Conservation (phyloP, 768 basidiomycete species). For the Lentinula sp. region DNA sequence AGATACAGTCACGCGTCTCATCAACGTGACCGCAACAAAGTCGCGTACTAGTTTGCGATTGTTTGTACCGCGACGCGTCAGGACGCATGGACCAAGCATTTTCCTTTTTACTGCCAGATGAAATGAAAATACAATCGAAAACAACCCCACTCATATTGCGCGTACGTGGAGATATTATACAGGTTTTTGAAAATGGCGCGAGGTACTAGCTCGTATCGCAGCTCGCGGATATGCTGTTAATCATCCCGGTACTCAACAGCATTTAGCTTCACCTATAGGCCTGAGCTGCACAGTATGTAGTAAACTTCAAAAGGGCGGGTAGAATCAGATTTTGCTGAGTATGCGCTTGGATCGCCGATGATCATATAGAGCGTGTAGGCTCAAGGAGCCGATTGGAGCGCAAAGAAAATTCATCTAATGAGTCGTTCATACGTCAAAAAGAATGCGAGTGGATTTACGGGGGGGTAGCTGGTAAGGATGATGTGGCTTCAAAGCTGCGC, state of each 20-base stretch:
- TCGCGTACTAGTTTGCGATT: slow-evolving; percentile 3
- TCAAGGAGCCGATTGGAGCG: neutral
- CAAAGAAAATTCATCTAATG: neutral
- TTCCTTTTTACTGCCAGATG: too few species aligned
- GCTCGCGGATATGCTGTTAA: too few species aligned
- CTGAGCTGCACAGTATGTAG: neutral
- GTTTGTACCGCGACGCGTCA: neutral
- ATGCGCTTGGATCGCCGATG: neutral
- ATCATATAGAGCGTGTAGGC: neutral
- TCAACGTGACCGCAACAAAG: neutral
- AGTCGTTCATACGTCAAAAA: neutral
- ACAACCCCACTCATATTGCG: too few species aligned
- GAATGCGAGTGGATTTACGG: neutral
- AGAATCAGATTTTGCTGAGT: neutral
- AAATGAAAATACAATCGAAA: too few species aligned
- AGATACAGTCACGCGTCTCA: neutral
- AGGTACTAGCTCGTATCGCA: too few species aligned
- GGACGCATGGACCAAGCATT: too few species aligned
- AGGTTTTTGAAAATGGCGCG: too few species aligned
- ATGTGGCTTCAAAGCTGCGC: too few species aligned
- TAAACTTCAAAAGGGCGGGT: neutral
- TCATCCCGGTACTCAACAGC: too few species aligned
- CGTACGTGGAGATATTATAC: too few species aligned
- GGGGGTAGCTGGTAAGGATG: neutral
- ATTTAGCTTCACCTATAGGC: too few species aligned